phyloP scores from a whole-genome alignment of 805 yeast genomes.

The Priceomyces fermenticarens region DNA sequence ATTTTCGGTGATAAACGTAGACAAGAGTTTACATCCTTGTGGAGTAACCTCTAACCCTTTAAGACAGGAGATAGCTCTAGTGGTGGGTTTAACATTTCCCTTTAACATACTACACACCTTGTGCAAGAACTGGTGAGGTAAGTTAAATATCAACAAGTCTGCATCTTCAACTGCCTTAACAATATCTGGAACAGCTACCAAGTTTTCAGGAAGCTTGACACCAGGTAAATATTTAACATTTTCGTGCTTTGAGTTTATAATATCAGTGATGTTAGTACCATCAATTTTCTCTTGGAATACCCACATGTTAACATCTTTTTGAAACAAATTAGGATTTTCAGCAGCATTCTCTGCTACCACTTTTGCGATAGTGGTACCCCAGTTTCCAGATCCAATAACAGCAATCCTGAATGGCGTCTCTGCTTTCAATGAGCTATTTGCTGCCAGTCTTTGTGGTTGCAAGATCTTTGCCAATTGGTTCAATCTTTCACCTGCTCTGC shows the following conservation, averaged over 20 bases:
- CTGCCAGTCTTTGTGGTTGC: constrained; percentile 14
- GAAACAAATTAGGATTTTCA: constrained; percentile 69
- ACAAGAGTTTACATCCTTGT: constrained; percentile 79
- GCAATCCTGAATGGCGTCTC: constrained; percentile 41
- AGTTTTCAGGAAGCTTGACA: constrained; percentile 79
- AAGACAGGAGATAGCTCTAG: constrained; percentile 90
- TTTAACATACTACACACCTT: constrained; percentile 71
- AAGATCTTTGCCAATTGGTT: constrained; percentile 27
- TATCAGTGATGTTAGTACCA: constrained; percentile 81
- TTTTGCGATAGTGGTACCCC: constrained; percentile 98
- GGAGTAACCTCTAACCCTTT: constrained; percentile 91
- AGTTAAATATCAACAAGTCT: constrained; percentile 86
- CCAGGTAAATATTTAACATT: constrained; percentile 94
- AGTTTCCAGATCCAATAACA: constrained; percentile 94
- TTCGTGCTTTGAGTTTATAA: constrained; percentile 86
- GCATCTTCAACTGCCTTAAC: constrained; percentile 74
- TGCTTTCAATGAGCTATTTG: constrained; percentile 14
- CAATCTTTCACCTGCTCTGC: constrained; percentile 23
- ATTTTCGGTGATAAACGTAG: constrained; percentile 73
- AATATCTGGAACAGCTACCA: constrained; percentile 83
- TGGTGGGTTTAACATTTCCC: constrained; percentile 67
- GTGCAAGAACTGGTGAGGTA: constrained; percentile 94
- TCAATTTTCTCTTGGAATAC: constrained; percentile 82
- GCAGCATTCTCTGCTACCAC: constrained; percentile 86
- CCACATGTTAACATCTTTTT: constrained; percentile 88